Conservation (phyloP, 441 rosid species). For the Gossypium laxum region DNA sequence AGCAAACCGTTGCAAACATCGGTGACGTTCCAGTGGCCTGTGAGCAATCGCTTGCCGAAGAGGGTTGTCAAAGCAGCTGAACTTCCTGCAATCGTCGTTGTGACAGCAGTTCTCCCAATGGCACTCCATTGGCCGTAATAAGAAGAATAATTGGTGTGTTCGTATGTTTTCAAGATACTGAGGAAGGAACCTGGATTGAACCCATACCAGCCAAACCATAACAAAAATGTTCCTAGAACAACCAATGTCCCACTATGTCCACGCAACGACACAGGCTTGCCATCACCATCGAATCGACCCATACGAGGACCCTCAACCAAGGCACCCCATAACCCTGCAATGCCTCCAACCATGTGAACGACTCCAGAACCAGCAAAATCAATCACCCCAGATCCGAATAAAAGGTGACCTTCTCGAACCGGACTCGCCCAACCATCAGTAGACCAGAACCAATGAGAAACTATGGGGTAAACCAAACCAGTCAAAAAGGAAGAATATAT, state of each 20-base stretch:
- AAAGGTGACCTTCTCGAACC: conserved; percentile 15
- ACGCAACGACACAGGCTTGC: conserved; percentile 27
- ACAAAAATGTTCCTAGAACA: conserved; percentile 37
- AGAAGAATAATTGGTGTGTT: conserved; percentile 17
- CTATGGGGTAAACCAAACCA: conserved; percentile 40
- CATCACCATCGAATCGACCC: conserved; percentile 31
- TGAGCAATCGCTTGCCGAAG: conserved; percentile 30
- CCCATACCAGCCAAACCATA: conserved; percentile 49
- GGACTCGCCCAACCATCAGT: conserved; percentile 41
- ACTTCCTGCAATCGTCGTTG: conserved; percentile 37
- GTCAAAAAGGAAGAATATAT: conserved; percentile 41
- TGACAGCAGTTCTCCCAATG: conserved; percentile 39
- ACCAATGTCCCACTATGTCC: conserved; percentile 42
- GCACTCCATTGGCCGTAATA: conserved; percentile 47
- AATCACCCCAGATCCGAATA: conserved; percentile 35
- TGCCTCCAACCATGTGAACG: conserved; percentile 44
- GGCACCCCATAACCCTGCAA: conserved; percentile 45
- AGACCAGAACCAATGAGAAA: conserved; percentile 49
- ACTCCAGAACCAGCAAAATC: conserved; percentile 52
- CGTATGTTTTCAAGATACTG: conserved; percentile 28
- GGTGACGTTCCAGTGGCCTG: conserved; percentile 40
- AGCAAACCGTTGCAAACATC: conserved; percentile 45
- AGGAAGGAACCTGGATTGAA: conserved; percentile 41
- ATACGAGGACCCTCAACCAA: conserved; percentile 40
- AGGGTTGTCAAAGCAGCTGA: conserved; percentile 44